Percentiles rank a stretch among this genome's conserved stretches.
phyloP scores from a whole-genome alignment of 2,329 filamentous ascomycete species.

The Didymella segeticola region DNA sequence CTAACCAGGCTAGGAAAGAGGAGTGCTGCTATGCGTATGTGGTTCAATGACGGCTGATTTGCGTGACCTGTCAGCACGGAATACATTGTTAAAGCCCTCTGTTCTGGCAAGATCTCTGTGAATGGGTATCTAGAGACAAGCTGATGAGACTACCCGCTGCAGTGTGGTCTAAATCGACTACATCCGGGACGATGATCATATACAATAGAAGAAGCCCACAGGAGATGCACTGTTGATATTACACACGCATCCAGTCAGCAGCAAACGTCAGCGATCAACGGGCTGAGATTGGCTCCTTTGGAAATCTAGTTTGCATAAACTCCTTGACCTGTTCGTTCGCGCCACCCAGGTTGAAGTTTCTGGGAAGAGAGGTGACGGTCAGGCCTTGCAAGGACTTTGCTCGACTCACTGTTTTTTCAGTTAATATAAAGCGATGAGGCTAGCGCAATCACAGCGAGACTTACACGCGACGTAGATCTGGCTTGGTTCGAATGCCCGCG shows the following conservation, averaged over 20 bases:
- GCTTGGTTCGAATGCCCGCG: slow-evolving; percentile 60
- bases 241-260: no score
- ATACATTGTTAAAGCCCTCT: no score
- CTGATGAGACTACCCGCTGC: no score
- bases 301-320: slow-evolving; percentile 32
- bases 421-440: slow-evolving; percentile 4
- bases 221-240: not conserved
- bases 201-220: not conserved
- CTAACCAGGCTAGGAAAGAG: not conserved
- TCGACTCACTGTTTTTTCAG: slow-evolving; percentile 54
- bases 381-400: slow-evolving; percentile 61
- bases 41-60: no score
- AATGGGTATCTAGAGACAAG: no score
- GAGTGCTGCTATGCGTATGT: not conserved
- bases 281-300: not conserved
- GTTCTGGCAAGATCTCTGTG: no score
- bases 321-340: slow-evolving; percentile 45
- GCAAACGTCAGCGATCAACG: no score
- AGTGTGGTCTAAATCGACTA: no score
- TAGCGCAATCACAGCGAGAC: slow-evolving; percentile 2
- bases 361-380: slow-evolving; percentile 46
- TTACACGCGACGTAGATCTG: slow-evolving; percentile 67
- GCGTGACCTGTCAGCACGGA: no score
- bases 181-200: no score
- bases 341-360: slow-evolving; percentile 23